Base-by-base conservation (phyloP, 768 basidiomycete genomes). In the Kwoniella sp. region DNA sequence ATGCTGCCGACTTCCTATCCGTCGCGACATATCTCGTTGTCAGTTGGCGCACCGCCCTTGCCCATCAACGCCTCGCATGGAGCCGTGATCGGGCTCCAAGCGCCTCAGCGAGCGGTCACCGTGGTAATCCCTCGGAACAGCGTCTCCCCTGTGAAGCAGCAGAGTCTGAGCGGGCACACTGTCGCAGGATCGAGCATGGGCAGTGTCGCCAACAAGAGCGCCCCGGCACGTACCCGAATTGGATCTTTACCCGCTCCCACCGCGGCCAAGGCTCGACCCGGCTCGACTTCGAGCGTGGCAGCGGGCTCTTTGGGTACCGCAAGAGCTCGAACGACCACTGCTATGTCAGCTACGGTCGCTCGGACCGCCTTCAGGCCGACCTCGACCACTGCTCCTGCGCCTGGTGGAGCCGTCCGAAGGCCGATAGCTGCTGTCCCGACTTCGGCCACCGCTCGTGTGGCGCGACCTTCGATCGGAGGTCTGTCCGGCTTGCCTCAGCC, bases 1-100 rank as follows among this genome's bases (percentile, higher is more conserved):
- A 45, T 22, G 29, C 39, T 39, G 20, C 22, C 39, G 19, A 34
- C 52, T 34, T 31, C 44, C 12, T 15, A 37, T 31, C 12, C 34
- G 8, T 50, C 56, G n/a, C 39, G 33, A 17, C 52, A 60, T 19
- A 53, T 65, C 34, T 65, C 66, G n/a, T 44, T 68, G 0, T 65
- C 63, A 8, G 46, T 56, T 11, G 63, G 66, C 12, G 53, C 57
- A 5, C 12, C 56, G 5, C 60, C 66, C 2, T n/a, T 67, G 3
- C 33, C 55, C 3, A 23, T 37, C 3, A 51, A 34, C 38, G 60
- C 65, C 6, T 54, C 54, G 4, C 48, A 57, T 25, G 37, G 42
- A 23, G 26, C 28, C 22, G 7, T 55, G 19, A 8, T n/a, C n/a
- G n/a, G n/a, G n/a, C n/a, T n/a, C n/a, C n/a, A n/a, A n/a, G n/a